Evolutionary conservation across 169 alveolate genomes (phyloP), one percentile per base, ranked within the genome.

Genomic region (Eimeria brunetti): DNA sequence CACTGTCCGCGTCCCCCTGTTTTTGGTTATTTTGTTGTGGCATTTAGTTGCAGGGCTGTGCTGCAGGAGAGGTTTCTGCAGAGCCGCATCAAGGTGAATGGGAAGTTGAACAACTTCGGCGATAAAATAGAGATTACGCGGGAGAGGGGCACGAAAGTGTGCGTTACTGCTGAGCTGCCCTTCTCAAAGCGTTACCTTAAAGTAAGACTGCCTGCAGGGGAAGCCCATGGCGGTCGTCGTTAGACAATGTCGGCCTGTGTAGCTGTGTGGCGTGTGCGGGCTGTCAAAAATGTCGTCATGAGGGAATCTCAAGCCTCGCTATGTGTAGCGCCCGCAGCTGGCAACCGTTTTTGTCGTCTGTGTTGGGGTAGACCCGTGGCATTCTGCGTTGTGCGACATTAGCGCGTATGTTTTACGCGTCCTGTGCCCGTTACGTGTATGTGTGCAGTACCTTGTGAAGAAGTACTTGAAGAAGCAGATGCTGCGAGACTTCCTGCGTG

Each of bases 401-500:
- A 7, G 33, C 16, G 0, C 30, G 2, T 18, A 38, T 16, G 33
- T 27, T 0, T 1, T 41, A 41, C 4, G 46, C 46, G 46, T 41
- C 1, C 46, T 41, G 46, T 41, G 46, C 46, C 46, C 46, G 1
- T 41, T 41, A n/a, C n/a, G 49, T 71, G 81, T 62, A 12, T n/a
- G 81, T 14, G 60, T 97, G 94, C 98, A 99, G 99, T 99, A 99
- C 97, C 95, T 99, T 96, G 99, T 99, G 92, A 99, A 99, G 99
- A 99, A 99, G 97, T 99, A 99, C 98, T 95, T 99, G 93, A 99
- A 99, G 98, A 98, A 98, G 97, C 99, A 99, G 95, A 99, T 98
- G 96, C 98, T 99, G 85, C 98, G 99, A 85, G 99, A 99, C 96
- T 99, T 99, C 97, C 97, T 99, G 92, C 98, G 99, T 95, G 99